Percentiles rank a stretch among this genome's conserved stretches.
phyloP scores from a whole-genome alignment of 495 filamentous ascomycete genomes.

The Poronia punctata region DNA sequence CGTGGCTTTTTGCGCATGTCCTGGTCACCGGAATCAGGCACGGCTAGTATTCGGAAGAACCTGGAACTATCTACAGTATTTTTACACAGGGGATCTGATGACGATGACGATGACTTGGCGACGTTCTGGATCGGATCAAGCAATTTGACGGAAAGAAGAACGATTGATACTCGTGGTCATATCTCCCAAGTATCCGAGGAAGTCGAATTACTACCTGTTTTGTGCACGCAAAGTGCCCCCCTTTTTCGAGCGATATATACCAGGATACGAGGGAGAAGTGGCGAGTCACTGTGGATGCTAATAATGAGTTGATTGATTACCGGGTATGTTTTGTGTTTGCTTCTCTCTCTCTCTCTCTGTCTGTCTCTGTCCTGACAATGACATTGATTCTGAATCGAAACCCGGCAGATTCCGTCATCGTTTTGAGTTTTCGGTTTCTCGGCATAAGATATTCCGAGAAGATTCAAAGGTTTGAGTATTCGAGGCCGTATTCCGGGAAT shows the following conservation, averaged over 20 bases:
- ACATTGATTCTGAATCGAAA: too few relatives aligned
- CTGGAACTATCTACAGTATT: constrained; percentile 35
- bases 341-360: background rate
- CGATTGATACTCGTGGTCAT: constrained; percentile 21
- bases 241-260: constrained; percentile 31
- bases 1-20: too few relatives aligned
- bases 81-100: too few relatives aligned
- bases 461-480: constrained; percentile 34
- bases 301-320: constrained; percentile 35
- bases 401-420: constrained; percentile 45
- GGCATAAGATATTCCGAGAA: constrained; percentile 36
- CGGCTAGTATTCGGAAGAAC: constrained; percentile 28
- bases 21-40: constrained; percentile 30
- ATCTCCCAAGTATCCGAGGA: constrained; percentile 9
- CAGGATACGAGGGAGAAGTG: constrained; percentile 36
- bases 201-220: constrained; percentile 18
- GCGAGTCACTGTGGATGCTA: constrained; percentile 37
- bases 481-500: constrained; percentile 26
- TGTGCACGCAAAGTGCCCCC: constrained; percentile 43
- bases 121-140: constrained; percentile 33
- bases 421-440: constrained; percentile 44
- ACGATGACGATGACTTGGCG: constrained; percentile 11
- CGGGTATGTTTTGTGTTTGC: constrained; percentile 23
- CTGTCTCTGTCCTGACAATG: background rate
- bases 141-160: constrained; percentile 9